These are phyloP conservation scores for Plectranthus barbatus DNA, from an alignment of 257 asterid species.

Conservation along the genomic window DNA sequence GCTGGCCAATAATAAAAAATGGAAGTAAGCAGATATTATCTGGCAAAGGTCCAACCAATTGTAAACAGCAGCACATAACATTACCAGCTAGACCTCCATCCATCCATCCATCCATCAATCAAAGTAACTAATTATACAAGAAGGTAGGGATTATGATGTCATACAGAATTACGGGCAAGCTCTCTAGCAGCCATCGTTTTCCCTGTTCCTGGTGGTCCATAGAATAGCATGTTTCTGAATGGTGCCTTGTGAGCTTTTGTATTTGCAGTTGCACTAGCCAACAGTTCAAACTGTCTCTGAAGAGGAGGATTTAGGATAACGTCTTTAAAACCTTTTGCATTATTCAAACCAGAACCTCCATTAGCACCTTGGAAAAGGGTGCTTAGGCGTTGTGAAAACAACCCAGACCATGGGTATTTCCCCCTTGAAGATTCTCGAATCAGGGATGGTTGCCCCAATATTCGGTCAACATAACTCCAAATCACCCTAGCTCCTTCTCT, in stretches of 20 bases:
- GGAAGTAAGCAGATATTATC: neutral
- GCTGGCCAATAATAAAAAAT: neutral
- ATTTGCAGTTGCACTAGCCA: constrained; percentile 79
- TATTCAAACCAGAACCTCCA: constrained; percentile 30
- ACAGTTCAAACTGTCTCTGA: constrained; percentile 64
- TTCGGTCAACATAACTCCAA: constrained; percentile 94
- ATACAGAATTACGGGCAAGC: constrained; percentile 90
- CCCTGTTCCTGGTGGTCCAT: constrained; percentile 98
- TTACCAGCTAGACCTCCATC: neutral
- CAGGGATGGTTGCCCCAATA: constrained; percentile 92
- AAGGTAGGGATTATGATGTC: constrained; percentile 20
- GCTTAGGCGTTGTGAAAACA: constrained; percentile 48
- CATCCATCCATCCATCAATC: neutral
- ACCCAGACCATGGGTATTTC: constrained; percentile 92
- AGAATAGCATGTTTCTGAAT: constrained; percentile 86
- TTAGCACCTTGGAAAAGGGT: constrained; percentile 34
- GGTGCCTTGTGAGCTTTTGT: constrained; percentile 93
- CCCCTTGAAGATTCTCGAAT: constrained; percentile 96
- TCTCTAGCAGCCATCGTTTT: constrained; percentile 98
- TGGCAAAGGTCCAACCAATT: neutral
- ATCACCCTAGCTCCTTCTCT: constrained; percentile 95
- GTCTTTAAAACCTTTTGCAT: constrained; percentile 69
- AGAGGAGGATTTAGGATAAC: constrained; percentile 84
- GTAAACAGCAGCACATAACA: neutral
- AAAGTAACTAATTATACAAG: neutral